Conservation (phyloP, 2,329 filamentous ascomycete genomes). For the Scedosporium dehoogii region DNA sequence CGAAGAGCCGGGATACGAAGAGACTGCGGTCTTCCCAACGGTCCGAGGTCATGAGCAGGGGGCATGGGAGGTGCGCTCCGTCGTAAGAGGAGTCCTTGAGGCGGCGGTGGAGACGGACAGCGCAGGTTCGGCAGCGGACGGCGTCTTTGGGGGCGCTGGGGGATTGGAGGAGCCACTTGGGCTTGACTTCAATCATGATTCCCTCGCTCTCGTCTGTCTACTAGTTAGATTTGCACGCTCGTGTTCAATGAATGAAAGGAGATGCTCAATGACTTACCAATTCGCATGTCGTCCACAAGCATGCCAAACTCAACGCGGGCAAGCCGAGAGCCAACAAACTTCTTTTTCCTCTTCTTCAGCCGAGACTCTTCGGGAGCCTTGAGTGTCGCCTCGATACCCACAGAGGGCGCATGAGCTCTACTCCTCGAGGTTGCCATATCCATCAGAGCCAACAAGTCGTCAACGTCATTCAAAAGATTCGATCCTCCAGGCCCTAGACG, state of each 20-base stretch:
- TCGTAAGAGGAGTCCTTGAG: constrained; percentile 22
- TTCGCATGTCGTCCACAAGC: constrained; percentile 65
- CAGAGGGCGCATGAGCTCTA: constrained; percentile 10
- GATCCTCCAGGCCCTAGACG: constrained; percentile 1
- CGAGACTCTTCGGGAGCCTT: neutral
- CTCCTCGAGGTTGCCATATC: constrained; percentile 22
- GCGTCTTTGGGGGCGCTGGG: constrained; percentile 56
- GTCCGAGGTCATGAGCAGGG: constrained; percentile 27
- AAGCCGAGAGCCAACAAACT: constrained; percentile 38
- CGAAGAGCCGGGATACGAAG: constrained; percentile 25
- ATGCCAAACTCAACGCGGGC: constrained; percentile 49
- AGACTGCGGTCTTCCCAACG: constrained; percentile 26
- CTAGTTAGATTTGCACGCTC: constrained; percentile 17
- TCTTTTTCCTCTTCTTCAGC: constrained; percentile 24
- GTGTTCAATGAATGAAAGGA: constrained; percentile 8
- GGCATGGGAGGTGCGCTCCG: constrained; percentile 41
- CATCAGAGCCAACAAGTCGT: constrained; percentile 39
- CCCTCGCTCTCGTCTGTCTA: constrained; percentile 18
- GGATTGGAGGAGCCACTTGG: constrained; percentile 74
- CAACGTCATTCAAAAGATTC: constrained; percentile 33
- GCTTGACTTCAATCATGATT: constrained; percentile 63
- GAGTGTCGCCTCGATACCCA: constrained; percentile 3
- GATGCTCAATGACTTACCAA: constrained; percentile 13
- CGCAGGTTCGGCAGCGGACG: constrained; percentile 66
- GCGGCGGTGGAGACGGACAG: constrained; percentile 32